A percentile compares a stretch with the other conserved stretches of the same genome.
These are phyloP conservation scores for Gelatoporia subvermispora DNA, from an alignment of 768 basidiomycete species.

Conservation along the genomic window DNA sequence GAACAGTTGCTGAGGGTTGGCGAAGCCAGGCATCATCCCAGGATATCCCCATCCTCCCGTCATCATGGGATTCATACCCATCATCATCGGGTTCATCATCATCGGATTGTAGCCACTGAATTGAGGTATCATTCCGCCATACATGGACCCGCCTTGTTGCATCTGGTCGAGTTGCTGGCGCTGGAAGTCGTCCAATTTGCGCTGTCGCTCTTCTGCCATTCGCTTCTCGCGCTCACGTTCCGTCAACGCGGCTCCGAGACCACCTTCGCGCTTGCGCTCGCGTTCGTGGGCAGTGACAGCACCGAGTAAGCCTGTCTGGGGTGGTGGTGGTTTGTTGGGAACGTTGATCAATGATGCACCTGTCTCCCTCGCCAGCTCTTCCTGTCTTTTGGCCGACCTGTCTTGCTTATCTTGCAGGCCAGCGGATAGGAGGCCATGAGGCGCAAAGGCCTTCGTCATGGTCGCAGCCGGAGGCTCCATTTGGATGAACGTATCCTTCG, in stretches of 20 bases:
- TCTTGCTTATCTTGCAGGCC: constrained; percentile 95
- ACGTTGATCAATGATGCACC: constrained; percentile 94
- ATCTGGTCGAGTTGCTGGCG: constrained; percentile 87
- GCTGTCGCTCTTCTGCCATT: constrained; percentile 86
- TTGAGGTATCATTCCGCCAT: constrained; percentile 44
- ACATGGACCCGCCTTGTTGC: constrained; percentile 73
- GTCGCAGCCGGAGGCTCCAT: constrained; percentile 64
- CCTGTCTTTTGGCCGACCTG: constrained; percentile 91
- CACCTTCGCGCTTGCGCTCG: constrained; percentile 91
- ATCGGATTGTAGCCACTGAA: constrained; percentile 56
- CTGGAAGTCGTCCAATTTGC: constrained; percentile 88
- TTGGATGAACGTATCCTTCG: constrained; percentile 63
- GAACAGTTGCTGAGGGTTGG: constrained; percentile 72
- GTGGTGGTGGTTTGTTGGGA: constrained; percentile 90
- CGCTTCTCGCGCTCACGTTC: constrained; percentile 93
- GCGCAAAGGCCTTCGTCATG: constrained; percentile 92
- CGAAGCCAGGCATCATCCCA: constrained; percentile 49
- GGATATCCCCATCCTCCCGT: constrained; percentile 50
- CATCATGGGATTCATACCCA: constrained; percentile 52
- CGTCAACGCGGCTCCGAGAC: constrained; percentile 90
- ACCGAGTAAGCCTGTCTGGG: constrained; percentile 92
- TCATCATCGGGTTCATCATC: constrained; percentile 69
- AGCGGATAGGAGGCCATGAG: constrained; percentile 90
- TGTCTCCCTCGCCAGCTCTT: constrained; percentile 87
- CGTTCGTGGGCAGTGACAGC: constrained; percentile 95